Conservation (phyloP, 108 stramenopile genomes). For the Asterionellopsis glacialis region DNA sequence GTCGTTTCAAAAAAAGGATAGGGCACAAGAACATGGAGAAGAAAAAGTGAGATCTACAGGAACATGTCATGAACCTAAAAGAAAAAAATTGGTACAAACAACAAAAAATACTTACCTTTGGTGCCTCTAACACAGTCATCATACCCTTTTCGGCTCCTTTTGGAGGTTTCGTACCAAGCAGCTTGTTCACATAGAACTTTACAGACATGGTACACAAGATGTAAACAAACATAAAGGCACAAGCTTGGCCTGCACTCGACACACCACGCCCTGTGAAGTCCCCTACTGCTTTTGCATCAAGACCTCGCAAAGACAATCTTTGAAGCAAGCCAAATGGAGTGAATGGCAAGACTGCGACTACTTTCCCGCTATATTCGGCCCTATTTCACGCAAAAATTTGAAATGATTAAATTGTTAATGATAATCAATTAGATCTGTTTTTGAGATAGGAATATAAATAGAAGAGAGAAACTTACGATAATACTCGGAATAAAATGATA, state of each 20-base stretch:
- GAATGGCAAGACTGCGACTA: slow-evolving; percentile 73
- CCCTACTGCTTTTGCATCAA: slow-evolving; percentile 23
- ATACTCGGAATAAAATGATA: slow-evolving; percentile 62
- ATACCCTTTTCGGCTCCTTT: slow-evolving; percentile 62
- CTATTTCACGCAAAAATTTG: too few species aligned
- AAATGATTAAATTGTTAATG: too few species aligned
- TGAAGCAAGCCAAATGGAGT: slow-evolving; percentile 46
- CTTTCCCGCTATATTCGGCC: slow-evolving; percentile 61
- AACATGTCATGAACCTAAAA: background rate
- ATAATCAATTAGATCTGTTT: too few species aligned
- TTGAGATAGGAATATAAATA: too few species aligned
- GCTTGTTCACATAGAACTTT: slow-evolving; percentile 57
- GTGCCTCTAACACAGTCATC: slow-evolving; percentile 41
- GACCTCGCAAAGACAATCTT: slow-evolving; percentile 46
- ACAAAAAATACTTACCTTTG: background rate
- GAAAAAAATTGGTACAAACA: background rate
- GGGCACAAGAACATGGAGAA: background rate
- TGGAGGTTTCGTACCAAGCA: slow-evolving; percentile 56
- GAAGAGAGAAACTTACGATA: slow-evolving; percentile 20
- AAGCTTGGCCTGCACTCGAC: slow-evolving; percentile 44
- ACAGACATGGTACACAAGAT: slow-evolving; percentile 50
- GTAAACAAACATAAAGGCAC: slow-evolving; percentile 70
- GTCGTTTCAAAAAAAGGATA: background rate
- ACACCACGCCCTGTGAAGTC: slow-evolving; percentile 12
- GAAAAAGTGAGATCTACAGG: background rate